Percentiles rank a stretch among this genome's conserved stretches.
Conservation (phyloP, 106 monocot genomes). For the Iris macrosiphon region DNA sequence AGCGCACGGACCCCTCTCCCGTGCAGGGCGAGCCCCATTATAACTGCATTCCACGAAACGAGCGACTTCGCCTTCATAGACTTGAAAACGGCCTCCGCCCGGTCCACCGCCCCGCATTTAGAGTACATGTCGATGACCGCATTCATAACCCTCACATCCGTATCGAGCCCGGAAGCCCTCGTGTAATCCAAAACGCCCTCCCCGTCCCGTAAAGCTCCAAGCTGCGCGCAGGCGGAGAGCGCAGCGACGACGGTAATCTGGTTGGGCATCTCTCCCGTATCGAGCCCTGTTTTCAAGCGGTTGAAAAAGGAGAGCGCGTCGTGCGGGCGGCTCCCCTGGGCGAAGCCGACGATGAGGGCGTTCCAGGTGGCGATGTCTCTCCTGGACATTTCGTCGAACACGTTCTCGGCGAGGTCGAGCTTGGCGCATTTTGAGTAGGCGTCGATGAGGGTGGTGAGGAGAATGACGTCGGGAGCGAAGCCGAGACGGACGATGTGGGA, state of each 20-base stretch:
- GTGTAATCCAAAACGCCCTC: constrained; percentile 29
- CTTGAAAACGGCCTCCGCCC: constrained; percentile 54
- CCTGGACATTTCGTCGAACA: constrained; percentile 72
- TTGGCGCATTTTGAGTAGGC: constrained; percentile 50
- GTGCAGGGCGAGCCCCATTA: constrained; percentile 59
- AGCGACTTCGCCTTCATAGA: constrained; percentile 24
- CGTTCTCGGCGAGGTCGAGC: constrained; percentile 27
- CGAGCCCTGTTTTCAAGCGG: constrained; percentile 9
- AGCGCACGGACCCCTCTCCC: constrained; percentile 49
- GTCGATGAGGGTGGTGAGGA: constrained; percentile 72
- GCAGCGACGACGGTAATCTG: constrained; percentile 62
- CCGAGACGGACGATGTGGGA: constrained; percentile 42
- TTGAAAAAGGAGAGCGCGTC: constrained; percentile 52
- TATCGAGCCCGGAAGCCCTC: constrained; percentile 12
- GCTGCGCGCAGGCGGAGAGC: constrained; percentile 75
- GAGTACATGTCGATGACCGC: constrained; percentile 77
- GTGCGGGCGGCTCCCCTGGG: constrained; percentile 32
- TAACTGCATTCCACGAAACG: constrained; percentile 71
- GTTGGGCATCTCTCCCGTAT: constrained; percentile 36
- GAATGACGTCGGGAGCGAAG: constrained; percentile 43
- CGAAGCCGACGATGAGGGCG: constrained; percentile 55
- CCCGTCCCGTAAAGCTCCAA: constrained; percentile 45
- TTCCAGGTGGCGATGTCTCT: constrained; percentile 85
- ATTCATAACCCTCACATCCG: constrained; percentile 40
- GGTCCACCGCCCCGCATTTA: constrained; percentile 63